Conservation (phyloP, 148 eudicot genomes). For the Nyssa sinensis region DNA sequence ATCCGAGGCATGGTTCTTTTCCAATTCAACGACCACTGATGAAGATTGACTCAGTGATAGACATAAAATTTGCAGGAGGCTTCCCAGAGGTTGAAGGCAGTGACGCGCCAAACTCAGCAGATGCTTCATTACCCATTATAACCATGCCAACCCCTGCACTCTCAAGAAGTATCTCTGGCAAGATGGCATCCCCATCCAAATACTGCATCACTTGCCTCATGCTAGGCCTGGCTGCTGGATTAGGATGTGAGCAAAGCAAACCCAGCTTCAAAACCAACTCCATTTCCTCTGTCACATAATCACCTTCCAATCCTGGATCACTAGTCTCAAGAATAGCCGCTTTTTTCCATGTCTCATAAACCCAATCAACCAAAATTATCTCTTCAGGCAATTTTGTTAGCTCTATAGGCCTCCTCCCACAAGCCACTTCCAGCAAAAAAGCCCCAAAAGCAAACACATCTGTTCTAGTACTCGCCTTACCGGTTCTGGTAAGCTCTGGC, state of each 20-base stretch:
- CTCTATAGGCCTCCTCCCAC: conserved; percentile 40
- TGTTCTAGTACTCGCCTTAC: too few relatives aligned
- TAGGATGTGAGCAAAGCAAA: too few relatives aligned
- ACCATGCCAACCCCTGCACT: background rate
- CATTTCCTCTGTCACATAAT: too few relatives aligned
- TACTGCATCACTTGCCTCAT: too few relatives aligned
- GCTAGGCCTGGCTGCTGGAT: too few relatives aligned
- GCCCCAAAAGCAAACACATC: too few relatives aligned
- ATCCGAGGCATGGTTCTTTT: too few relatives aligned
- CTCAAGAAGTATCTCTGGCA: background rate
- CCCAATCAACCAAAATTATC: conserved; percentile 30
- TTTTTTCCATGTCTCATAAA: conserved; percentile 27
- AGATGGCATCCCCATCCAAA: conserved; percentile 19
- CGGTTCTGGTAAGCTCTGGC: too few relatives aligned
- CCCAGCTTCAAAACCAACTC: too few relatives aligned
- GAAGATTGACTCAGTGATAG: background rate
- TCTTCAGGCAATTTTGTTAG: conserved; percentile 10
- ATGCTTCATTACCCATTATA: background rate
- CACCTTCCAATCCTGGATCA: conserved; percentile 32
- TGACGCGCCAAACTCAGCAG: background rate
- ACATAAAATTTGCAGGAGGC: too few relatives aligned
- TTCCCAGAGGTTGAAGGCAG: background rate
- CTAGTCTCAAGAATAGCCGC: conserved; percentile 26
- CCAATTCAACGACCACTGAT: background rate
- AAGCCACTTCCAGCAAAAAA: conserved; percentile 35